Base-by-base conservation (phyloP, 164 flowering plant genomes). In the Annona cherimola region DNA sequence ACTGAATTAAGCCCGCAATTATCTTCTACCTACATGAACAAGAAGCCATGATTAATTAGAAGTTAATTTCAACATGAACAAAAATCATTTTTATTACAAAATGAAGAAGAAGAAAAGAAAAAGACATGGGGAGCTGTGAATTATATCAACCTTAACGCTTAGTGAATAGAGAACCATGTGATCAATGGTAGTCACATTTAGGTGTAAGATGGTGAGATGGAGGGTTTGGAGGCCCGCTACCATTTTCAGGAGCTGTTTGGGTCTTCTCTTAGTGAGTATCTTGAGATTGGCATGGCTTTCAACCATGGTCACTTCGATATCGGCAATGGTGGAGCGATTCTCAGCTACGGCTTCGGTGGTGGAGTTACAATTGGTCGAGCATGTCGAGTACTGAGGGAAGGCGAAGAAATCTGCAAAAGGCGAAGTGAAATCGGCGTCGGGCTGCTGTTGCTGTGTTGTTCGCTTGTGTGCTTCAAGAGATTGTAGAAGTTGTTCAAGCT, bases 201-300 rank as follows among this genome's bases (percentile, higher is more conserved):
- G 89, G 74, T 93, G 98, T 42, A 91, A 93, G 74, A 93, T 69
- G 8, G 81, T 82, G 70, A 93, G 88, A 8, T 82, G 68, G 35
- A 90, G 81, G 69, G 59, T 72, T 66, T 90, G 97, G 26, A 93
- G 79, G 1, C 85, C 90, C 2, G 85, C 76, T 26, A 89, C 91
- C 73, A 91, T 75, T 54, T 86, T 87, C 72, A 90, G 20, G 9
- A 93, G 90, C 85, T 87, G 97, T 50, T 80, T 81, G 0, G 92
- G 89, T 41, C 83, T 76, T 77, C 79, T 86, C 80, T 77, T 81
- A 0, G 97, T 71, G 0, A 86, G 85, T 61, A 93, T 81, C 78
- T 91, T 91, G 59, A 91, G 76, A 73, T 86, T 90, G 63, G 97
- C 97, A 73, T 93, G 97, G 80, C 85, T 86, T 76, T 93, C 98